Evolutionary conservation across 2,329 filamentous ascomycete species (phyloP).

Genomic region (Fusarium mangiferae): DNA sequence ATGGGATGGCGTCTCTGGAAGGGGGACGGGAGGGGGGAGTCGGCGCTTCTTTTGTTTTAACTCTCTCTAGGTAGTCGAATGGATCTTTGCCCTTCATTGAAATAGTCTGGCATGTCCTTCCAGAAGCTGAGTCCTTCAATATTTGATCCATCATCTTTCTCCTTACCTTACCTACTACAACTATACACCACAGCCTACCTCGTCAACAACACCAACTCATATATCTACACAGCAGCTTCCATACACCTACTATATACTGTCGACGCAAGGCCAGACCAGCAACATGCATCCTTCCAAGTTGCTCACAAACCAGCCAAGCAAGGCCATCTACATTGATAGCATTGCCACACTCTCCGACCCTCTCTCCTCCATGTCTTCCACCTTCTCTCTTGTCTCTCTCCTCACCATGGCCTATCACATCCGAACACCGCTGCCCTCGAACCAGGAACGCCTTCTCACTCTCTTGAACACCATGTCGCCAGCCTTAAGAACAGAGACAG

Average conservation of each 20-base stretch:
- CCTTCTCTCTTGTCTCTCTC: conserved; percentile 49
- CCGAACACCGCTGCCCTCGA: conserved; percentile 38
- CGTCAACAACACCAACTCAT: conserved; percentile 6
- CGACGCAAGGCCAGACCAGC: conserved; percentile 3
- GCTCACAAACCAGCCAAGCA: conserved; percentile 33
- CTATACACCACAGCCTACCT: neutral
- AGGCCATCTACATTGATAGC: conserved; percentile 42
- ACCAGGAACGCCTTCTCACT: conserved; percentile 48
- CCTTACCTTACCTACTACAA: neutral
- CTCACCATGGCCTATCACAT: conserved; percentile 48
- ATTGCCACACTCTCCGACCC: conserved; percentile 47
- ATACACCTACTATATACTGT: neutral
- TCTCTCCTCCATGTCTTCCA: conserved; percentile 45
- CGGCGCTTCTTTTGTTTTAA: conserved; percentile 28
- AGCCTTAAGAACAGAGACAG: conserved; percentile 20
- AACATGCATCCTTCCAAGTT: conserved; percentile 41
- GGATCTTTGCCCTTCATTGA: conserved; percentile 20
- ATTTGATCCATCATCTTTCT: conserved; percentile 7
- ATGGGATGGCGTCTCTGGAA: conserved; percentile 21
- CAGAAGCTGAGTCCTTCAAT: conserved; percentile 25
- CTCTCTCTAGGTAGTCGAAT: conserved; percentile 12
- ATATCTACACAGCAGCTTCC: neutral
- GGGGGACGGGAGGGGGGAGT: conserved; percentile 16
- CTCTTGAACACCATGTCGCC: conserved; percentile 49
- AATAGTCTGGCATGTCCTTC: conserved; percentile 25